A percentile compares a stretch with the other conserved stretches of the same genome.
Evolutionary conservation across 768 basidiomycete species (phyloP).

Genomic region (Gautieria morchelliformis): DNA sequence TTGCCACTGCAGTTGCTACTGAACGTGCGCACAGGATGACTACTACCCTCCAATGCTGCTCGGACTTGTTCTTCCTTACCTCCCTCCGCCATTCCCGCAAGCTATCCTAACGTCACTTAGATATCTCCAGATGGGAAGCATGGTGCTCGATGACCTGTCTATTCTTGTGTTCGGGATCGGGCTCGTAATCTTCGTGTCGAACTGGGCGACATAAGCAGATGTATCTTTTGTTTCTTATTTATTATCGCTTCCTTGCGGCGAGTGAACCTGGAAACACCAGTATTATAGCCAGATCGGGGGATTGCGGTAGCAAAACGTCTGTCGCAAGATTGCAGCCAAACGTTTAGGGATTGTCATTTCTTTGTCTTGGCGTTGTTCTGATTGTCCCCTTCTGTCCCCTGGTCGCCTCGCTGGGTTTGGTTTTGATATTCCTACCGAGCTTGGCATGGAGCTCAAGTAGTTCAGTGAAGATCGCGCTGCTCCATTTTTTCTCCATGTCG

Average conservation of each 20-base stretch:
- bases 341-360: background rate
- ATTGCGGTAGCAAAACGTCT: background rate
- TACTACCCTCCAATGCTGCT: slow-evolving; percentile 52
- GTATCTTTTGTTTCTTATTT: background rate
- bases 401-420: background rate
- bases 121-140: slow-evolving; percentile 58
- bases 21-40: slow-evolving; percentile 35
- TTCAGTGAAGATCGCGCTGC: slow-evolving; percentile 55
- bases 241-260: background rate
- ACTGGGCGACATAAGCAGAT: slow-evolving; percentile 27
- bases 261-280: background rate
- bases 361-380: slow-evolving; percentile 1
- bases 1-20: background rate
- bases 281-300: background rate
- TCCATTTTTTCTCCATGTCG: slow-evolving; percentile 59
- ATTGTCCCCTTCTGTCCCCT: background rate
- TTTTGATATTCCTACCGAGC: slow-evolving; percentile 32
- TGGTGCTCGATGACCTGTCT: slow-evolving; percentile 65
- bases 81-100: slow-evolving; percentile 55
- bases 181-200: slow-evolving; percentile 45
- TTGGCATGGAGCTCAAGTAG: slow-evolving; percentile 58
- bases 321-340: background rate
- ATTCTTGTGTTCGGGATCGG: slow-evolving; percentile 65
- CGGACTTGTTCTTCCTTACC: slow-evolving; percentile 48
- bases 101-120: slow-evolving; percentile 54